These are phyloP conservation scores for Candida ficus DNA, from an alignment of 805 yeast genomes.

Conservation along the genomic window DNA sequence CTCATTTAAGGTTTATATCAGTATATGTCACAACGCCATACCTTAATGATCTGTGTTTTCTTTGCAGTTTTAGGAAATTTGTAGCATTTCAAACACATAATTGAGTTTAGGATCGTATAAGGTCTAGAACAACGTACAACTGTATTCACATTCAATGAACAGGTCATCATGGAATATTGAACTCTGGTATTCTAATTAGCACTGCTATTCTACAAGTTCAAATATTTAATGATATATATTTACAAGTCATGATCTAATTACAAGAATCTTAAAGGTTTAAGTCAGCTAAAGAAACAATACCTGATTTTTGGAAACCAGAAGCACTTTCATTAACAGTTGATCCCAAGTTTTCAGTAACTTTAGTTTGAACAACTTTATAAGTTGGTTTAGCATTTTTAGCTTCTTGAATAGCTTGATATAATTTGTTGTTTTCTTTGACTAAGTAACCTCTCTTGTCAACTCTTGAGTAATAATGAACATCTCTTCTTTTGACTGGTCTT, in stretches of 20 bases:
- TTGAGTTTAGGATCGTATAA: too few species aligned
- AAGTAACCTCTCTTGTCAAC: slow-evolving; percentile 74
- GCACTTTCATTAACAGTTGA: slow-evolving; percentile 19
- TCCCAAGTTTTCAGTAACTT: slow-evolving; percentile 9
- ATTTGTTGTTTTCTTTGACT: slow-evolving; percentile 31
- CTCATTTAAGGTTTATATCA: too few species aligned
- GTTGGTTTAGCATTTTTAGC: slow-evolving; percentile 15
- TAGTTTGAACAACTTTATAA: slow-evolving; percentile 6
- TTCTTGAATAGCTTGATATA: slow-evolving; percentile 17
- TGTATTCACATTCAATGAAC: too few species aligned
- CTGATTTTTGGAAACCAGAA: slow-evolving; percentile 19
- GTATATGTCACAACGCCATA: too few species aligned
- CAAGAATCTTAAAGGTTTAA: slow-evolving; percentile 14
- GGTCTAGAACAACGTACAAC: too few species aligned
- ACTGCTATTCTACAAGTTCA: too few species aligned
- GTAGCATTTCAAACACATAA: too few species aligned
- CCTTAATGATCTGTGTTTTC: too few species aligned
- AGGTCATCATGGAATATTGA: too few species aligned
- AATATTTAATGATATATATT: slow-evolving; percentile 2
- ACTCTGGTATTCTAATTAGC: too few species aligned
- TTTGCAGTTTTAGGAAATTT: too few species aligned
- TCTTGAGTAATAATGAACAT: slow-evolving; percentile 71
- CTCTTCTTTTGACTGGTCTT: slow-evolving; percentile 79
- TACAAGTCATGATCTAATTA: slow-evolving; percentile 8
- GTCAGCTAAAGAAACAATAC: slow-evolving; percentile 21